phyloP scores from a whole-genome alignment of 768 basidiomycete genomes.

The Phylloporus arenicola region DNA sequence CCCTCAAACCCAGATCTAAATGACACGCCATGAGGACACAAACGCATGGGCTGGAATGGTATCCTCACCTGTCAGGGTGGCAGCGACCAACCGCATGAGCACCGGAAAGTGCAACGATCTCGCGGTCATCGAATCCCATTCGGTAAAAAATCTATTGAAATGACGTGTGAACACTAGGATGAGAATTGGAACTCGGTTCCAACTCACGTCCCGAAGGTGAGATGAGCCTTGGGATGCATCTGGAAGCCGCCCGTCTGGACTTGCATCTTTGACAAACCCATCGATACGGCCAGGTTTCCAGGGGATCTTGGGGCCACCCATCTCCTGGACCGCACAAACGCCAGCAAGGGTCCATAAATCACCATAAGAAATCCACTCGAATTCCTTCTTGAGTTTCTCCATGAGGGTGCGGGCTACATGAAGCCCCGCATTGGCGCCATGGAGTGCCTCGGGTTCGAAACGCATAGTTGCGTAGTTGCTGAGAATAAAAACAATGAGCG shows the following conservation, averaged over 20 bases:
- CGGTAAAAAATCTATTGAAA: conserved; percentile 56
- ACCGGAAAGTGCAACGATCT: conserved; percentile 92
- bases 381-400: conserved; percentile 83
- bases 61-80: conserved; percentile 66
- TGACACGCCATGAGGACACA: not conserved
- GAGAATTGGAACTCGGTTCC: not conserved
- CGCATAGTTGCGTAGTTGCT: conserved; percentile 99
- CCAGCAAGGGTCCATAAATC: conserved; percentile 97
- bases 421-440: conserved; percentile 82
- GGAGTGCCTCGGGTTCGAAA: conserved; percentile 81
- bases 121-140: conserved; percentile 93
- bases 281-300: conserved; percentile 95
- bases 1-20: too few species aligned
- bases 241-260: conserved; percentile 86
- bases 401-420: conserved; percentile 74
- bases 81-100: conserved; percentile 96
- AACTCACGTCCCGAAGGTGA: conserved; percentile 72
- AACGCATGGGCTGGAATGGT: not conserved
- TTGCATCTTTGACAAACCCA: conserved; percentile 65
- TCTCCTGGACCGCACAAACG: conserved; percentile 88
- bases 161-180: not conserved
- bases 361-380: conserved; percentile 92
- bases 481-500: conserved; percentile 3
- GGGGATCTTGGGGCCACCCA: conserved; percentile 86
- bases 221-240: conserved; percentile 80